Evolutionary conservation across 2,329 filamentous ascomycete genomes (phyloP), one percentile per base, ranked within the genome.

Genomic region (Penicillium sp.): DNA sequence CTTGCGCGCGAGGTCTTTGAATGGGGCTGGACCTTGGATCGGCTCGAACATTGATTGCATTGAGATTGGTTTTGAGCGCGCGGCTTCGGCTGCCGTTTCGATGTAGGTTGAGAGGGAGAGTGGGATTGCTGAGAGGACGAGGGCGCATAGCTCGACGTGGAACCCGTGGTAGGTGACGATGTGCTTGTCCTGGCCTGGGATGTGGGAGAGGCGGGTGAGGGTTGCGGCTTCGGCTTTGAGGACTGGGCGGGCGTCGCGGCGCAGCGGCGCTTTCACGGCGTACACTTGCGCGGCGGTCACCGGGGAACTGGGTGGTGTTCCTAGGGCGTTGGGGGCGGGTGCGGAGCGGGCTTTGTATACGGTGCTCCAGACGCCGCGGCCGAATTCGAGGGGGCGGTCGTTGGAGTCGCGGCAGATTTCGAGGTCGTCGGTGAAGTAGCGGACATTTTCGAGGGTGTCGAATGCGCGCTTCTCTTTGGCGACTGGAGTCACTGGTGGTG

Each of bases 161-260:
- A 71, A 77, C 18, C 79, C 79, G 52, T 74, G 69, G 62, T 81
- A 81, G 16, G 74, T 71, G 3, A 80, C 74, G 36, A 79, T 59
- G 56, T 77, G 65, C 14, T 60, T 50, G 32, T 75, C 68, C n/a
- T 65, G 65, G 11, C 66, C 66, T 1, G 68, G 61, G 5, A 71
- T 63, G 16, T 58, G 60, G 21, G 66, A 71, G 24, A 80, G 61
- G 31, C 72, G 72, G 4, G 72, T 75, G 18, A 81, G 64, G 4
- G 74, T 71, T 11, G 67, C 59, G 4, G 77, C 78, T 59, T 81
- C 79, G 16, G 67, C 68, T 16, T 72, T 62, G 1, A 81, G 62
- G 6, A 80, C 71, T 7, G 68, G 57, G 34, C 67, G 58, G 2
- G 76, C 75, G 58, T 79, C 77, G 9, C 68, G 66, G 29, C 77